These are phyloP conservation scores for Calonectria pteridis DNA, from an alignment of 2,329 filamentous ascomycete genomes.

Conservation along the genomic window DNA sequence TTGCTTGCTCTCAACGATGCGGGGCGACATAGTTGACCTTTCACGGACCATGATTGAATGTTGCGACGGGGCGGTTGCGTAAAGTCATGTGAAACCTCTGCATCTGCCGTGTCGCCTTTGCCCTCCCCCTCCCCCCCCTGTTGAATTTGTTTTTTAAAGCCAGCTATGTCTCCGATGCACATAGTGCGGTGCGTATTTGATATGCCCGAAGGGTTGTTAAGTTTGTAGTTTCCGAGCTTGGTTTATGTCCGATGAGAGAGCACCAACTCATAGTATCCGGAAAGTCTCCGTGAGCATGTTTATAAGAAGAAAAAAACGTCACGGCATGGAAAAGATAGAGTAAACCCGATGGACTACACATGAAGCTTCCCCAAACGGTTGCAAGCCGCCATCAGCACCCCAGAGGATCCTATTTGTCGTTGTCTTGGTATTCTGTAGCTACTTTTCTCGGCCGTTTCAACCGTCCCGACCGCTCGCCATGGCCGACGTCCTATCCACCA, in stretches of 20 bases:
- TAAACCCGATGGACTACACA: background rate
- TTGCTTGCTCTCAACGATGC: conserved; percentile 2
- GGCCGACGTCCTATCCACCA: conserved; percentile 49
- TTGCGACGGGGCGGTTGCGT: background rate
- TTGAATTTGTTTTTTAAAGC: background rate
- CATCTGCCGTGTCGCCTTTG: background rate
- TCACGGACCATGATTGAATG: background rate
- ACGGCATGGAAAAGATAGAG: background rate
- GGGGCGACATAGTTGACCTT: conserved; percentile 9
- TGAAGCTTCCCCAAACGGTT: background rate
- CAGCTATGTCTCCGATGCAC: background rate
- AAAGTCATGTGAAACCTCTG: background rate
- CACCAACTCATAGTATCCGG: conserved; percentile 42
- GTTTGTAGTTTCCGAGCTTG: conserved; percentile 9
- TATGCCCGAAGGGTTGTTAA: conserved; percentile 11
- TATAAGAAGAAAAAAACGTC: conserved; percentile 41
- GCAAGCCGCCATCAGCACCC: background rate
- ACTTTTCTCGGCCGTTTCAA: conserved; percentile 13
- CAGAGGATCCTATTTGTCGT: background rate
- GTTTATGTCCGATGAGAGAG: conserved; percentile 27
- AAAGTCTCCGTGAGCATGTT: conserved; percentile 47
- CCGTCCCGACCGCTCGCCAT: conserved; percentile 41
- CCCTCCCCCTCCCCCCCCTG: too few species aligned
- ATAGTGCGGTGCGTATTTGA: background rate
- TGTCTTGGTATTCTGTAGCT: background rate